A percentile compares a stretch with the other conserved stretches of the same genome.
Evolutionary conservation across 2,329 filamentous ascomycete genomes (phyloP).

Genomic region (Leptosphaerulina australis): DNA sequence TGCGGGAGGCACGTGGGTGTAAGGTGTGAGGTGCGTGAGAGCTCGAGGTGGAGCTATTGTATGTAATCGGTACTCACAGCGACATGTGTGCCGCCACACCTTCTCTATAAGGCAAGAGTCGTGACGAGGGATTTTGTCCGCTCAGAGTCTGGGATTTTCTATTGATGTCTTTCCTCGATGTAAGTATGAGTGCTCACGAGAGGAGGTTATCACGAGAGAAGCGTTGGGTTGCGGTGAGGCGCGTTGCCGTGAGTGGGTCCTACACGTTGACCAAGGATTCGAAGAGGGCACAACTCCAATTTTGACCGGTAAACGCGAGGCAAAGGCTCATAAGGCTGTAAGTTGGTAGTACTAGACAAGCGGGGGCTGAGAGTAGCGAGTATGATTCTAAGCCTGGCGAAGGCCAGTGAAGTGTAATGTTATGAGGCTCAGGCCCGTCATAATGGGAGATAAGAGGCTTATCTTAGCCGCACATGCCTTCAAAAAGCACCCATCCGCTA

Average conservation of each 20-base stretch:
- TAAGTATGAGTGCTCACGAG: neutral
- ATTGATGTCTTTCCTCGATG: neutral
- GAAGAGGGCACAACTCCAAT: neutral
- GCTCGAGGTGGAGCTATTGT: slow-evolving; percentile 6
- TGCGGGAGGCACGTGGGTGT: slow-evolving; percentile 22
- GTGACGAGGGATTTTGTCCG: slow-evolving; percentile 16
- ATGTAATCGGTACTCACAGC: slow-evolving; percentile 31
- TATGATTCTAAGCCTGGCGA: neutral
- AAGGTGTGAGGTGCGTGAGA: neutral
- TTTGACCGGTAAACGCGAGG: neutral
- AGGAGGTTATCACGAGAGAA: slow-evolving; percentile 4
- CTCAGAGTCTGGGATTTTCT: neutral
- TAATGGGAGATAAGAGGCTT: neutral
- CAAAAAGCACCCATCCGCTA: neutral
- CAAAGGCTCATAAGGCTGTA: neutral
- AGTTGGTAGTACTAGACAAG: neutral
- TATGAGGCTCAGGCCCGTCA: neutral
- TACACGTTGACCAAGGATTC: slow-evolving; percentile 9
- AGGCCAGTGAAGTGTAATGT: neutral
- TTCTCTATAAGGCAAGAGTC: neutral
- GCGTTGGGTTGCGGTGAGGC: slow-evolving; percentile 21
- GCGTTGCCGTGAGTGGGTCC: slow-evolving; percentile 23
- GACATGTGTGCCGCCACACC: slow-evolving; percentile 40
- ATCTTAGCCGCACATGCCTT: slow-evolving; percentile 1
- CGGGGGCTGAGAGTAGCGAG: neutral